phyloP scores from a whole-genome alignment of 176 grass and related monocot species.

The Luzula sylvatica region DNA sequence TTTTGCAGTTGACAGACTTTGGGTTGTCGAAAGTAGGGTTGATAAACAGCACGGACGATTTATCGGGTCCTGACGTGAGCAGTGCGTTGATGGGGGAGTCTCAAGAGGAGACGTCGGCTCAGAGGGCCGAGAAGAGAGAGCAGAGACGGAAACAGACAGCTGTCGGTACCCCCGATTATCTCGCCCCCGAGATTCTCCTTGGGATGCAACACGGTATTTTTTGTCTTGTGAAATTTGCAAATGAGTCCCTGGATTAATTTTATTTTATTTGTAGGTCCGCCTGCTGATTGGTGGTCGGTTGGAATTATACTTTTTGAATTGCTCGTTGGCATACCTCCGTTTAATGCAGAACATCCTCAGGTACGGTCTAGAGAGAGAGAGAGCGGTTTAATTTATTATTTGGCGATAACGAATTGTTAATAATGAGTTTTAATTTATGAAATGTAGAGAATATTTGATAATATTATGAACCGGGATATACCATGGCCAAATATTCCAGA shows the following conservation, averaged over 20 bases:
- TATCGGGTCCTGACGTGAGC: slow-evolving; percentile 88
- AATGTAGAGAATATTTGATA: slow-evolving; percentile 91
- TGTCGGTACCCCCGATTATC: slow-evolving; percentile 94
- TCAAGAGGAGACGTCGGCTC: slow-evolving; percentile 26
- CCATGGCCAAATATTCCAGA: slow-evolving; percentile 82
- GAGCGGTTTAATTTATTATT: too few relatives aligned
- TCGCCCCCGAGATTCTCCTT: slow-evolving; percentile 89
- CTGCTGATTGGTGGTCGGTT: slow-evolving; percentile 99
- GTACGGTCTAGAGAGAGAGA: too few relatives aligned
- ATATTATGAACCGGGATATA: slow-evolving; percentile 99
- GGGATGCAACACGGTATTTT: slow-evolving; percentile 79
- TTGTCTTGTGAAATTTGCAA: too few relatives aligned
- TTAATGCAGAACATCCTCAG: slow-evolving; percentile 97
- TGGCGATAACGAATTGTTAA: too few relatives aligned
- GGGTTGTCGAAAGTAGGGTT: slow-evolving; percentile 94
- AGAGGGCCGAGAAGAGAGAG: slow-evolving; percentile 56
- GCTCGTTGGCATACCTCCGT: slow-evolving; percentile 89
- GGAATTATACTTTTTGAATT: slow-evolving; percentile 97
- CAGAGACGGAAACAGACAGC: slow-evolving; percentile 79
- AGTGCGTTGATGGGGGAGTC: slow-evolving; percentile 51
- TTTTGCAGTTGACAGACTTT: slow-evolving; percentile 83
- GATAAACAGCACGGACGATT: slow-evolving; percentile 99
- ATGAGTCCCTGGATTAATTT: too few relatives aligned
- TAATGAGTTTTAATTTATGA: too few relatives aligned
- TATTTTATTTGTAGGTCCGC: too few relatives aligned